A percentile compares a stretch with the other conserved stretches of the same genome.
phyloP scores from a whole-genome alignment of 202 grass and related monocot genomes.

The Carex sylvatica region DNA sequence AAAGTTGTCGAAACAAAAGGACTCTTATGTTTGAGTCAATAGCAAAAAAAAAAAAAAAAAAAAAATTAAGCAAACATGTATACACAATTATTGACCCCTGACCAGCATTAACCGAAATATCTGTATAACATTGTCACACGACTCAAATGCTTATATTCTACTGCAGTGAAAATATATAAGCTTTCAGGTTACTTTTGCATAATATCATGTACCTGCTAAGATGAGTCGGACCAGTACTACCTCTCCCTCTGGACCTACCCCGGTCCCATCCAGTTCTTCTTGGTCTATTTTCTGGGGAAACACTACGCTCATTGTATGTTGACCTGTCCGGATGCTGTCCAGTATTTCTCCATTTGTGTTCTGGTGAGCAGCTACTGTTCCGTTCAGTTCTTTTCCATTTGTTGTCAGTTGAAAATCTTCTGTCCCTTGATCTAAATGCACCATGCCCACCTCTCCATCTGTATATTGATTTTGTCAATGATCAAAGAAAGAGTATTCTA shows the following conservation, averaged over 20 bases:
- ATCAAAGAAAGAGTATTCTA: neutral
- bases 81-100: neutral
- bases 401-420: neutral
- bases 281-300: neutral
- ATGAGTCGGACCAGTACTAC: neutral
- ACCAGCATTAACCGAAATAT: neutral
- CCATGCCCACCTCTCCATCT: neutral
- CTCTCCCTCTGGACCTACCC: neutral
- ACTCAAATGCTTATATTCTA: neutral
- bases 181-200: neutral
- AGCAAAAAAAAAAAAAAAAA: neutral
- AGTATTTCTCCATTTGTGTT: neutral
- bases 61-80: neutral
- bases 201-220: slow-evolving; percentile 2
- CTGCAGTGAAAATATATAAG: neutral
- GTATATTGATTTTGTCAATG: neutral
- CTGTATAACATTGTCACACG: neutral
- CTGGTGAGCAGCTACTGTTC: neutral
- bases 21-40: neutral
- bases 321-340: neutral
- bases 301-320: neutral
- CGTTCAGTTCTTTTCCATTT: neutral
- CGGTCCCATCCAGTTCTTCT: neutral
- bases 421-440: neutral
- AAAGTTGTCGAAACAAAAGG: too few species aligned